Conservation (phyloP, 2,329 filamentous ascomycete species). For the Juglanconis oblonga region DNA sequence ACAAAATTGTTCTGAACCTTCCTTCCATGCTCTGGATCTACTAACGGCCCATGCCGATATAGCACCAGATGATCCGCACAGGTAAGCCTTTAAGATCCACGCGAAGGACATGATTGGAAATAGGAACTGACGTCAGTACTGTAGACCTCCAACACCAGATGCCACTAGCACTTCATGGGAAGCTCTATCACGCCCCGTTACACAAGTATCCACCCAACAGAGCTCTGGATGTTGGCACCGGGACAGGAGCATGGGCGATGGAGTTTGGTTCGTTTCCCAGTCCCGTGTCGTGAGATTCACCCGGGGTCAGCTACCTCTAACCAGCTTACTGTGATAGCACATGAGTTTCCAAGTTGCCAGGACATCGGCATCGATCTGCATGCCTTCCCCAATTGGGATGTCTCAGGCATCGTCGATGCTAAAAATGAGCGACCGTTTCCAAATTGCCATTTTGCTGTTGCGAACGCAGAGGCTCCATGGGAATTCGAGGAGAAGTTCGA, state of each 20-base stretch:
- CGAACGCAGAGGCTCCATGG: not conserved
- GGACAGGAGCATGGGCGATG: not conserved
- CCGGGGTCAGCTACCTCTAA: not conserved
- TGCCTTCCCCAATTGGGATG: not conserved
- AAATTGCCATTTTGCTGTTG: not conserved
- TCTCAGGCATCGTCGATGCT: not conserved
- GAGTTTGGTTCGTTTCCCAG: not conserved
- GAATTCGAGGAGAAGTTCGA: not conserved
- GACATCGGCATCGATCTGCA: not conserved
- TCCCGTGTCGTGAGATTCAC: not conserved
- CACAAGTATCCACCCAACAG: not conserved
- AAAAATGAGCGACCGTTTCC: not conserved
- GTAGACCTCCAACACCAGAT: not conserved
- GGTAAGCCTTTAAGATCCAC: too few species aligned
- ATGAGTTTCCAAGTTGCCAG: not conserved
- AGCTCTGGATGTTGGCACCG: not conserved
- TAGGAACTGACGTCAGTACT: too few species aligned
- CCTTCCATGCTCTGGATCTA: too few species aligned
- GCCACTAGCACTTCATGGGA: not conserved
- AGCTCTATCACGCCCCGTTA: not conserved
- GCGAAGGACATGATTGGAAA: too few species aligned
- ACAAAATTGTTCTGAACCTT: too few species aligned
- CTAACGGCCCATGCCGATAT: too few species aligned
- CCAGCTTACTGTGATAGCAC: not conserved
- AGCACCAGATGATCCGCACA: too few species aligned